A percentile compares a stretch with the other conserved stretches of the same genome.
These are phyloP conservation scores for Cyberlindnera mississippiensis DNA, from an alignment of 805 yeast species.

Conservation along the genomic window DNA sequence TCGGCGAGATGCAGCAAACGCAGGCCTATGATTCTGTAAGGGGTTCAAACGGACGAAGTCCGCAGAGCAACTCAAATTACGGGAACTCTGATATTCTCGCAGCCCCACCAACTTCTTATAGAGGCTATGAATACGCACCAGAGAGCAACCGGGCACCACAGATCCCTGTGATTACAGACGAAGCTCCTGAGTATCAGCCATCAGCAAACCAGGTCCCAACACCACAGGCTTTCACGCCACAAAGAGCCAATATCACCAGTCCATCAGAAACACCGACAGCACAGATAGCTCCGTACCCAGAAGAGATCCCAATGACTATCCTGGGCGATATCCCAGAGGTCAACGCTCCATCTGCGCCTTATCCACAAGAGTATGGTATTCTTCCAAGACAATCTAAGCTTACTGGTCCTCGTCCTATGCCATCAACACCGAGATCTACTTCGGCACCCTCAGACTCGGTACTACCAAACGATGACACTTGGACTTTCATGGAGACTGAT, in stretches of 20 bases:
- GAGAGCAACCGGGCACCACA: too few species aligned
- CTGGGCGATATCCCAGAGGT: slow-evolving; percentile 7
- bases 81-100: slow-evolving; percentile 16
- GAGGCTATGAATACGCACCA: slow-evolving; percentile 18
- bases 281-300: slow-evolving; percentile 21
- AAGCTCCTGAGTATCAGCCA: neutral
- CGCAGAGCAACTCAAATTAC: slow-evolving; percentile 6
- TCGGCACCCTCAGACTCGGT: slow-evolving; percentile 6
- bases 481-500: slow-evolving; percentile 1
- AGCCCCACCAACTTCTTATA: slow-evolving; percentile 20
- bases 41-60: slow-evolving; percentile 11
- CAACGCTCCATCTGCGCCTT: slow-evolving; percentile 14
- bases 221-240: slow-evolving; percentile 1
- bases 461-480: slow-evolving; percentile 1
- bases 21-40: slow-evolving; percentile 22
- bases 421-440: slow-evolving; percentile 14
- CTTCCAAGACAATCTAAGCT: slow-evolving; percentile 15
- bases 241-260: neutral
- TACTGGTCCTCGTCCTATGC: slow-evolving; percentile 29
- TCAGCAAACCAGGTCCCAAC: too few species aligned
- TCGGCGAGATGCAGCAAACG: slow-evolving; percentile 18
- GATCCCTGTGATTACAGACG: neutral
- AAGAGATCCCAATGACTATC: slow-evolving; percentile 11
- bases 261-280: slow-evolving; percentile 2
- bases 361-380: slow-evolving; percentile 15